These are phyloP conservation scores for Mycena floridula DNA, from an alignment of 768 basidiomycete species.

Conservation along the genomic window DNA sequence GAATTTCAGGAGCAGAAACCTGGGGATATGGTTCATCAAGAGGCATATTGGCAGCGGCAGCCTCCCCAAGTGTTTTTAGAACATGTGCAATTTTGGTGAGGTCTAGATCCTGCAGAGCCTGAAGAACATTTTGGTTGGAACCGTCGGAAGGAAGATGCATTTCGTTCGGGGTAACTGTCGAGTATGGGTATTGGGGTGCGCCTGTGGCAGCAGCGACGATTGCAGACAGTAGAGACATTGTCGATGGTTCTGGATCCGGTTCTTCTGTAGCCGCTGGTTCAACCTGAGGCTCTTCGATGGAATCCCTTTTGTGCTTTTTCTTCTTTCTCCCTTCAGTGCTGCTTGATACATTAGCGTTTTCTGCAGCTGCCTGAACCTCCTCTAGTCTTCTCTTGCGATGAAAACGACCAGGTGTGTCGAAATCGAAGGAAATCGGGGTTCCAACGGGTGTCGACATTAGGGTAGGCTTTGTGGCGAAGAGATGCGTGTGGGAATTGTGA, in stretches of 20 bases:
- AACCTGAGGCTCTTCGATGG: background rate
- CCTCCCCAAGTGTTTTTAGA: slow-evolving; percentile 59
- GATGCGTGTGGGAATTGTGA: background rate
- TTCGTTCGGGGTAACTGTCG: background rate
- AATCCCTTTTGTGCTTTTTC: slow-evolving; percentile 2
- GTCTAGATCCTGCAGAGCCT: slow-evolving; percentile 68
- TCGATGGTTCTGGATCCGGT: background rate
- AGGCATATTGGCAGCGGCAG: slow-evolving; percentile 36
- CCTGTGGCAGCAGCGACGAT: slow-evolving; percentile 9
- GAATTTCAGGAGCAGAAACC: slow-evolving; percentile 10
- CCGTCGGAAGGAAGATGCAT: slow-evolving; percentile 25
- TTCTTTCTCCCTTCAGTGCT: background rate
- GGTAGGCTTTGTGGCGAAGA: background rate
- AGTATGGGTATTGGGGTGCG: background rate
- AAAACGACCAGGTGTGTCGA: background rate
- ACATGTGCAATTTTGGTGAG: slow-evolving; percentile 64
- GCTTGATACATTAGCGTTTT: background rate
- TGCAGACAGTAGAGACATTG: slow-evolving; percentile 8
- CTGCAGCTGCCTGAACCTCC: background rate
- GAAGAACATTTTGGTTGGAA: slow-evolving; percentile 70
- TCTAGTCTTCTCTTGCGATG: slow-evolving; percentile 3
- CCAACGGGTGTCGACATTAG: background rate
- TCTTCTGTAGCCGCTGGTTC: background rate
- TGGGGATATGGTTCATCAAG: slow-evolving; percentile 12
- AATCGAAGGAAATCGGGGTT: background rate